Percentiles rank a stretch among this genome's conserved stretches.
phyloP scores from a whole-genome alignment of 1,139 yeast species.

The Suhomyces atakaporum region DNA sequence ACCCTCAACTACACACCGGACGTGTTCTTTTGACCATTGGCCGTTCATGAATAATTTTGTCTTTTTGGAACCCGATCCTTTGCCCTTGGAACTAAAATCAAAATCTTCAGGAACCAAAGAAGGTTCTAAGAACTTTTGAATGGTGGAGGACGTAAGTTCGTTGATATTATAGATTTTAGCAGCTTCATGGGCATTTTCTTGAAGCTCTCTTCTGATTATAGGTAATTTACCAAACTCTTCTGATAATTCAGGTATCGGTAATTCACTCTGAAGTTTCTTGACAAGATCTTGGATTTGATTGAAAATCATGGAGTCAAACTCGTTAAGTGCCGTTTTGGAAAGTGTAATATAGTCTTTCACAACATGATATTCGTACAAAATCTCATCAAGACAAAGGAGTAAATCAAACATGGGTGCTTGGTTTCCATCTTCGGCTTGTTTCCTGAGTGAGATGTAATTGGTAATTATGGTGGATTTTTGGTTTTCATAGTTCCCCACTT shows the following conservation, averaged over 20 bases:
- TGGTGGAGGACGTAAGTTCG: conserved; percentile 9
- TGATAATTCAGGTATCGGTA: conserved; percentile 27
- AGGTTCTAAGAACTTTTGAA: conserved; percentile 2
- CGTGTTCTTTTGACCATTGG: conserved; percentile 15
- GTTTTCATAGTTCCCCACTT: conserved; percentile 24
- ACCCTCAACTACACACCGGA: conserved; percentile 12
- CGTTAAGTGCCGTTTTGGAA: conserved; percentile 12
- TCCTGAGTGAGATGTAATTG: conserved; percentile 20
- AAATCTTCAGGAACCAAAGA: conserved; percentile 2
- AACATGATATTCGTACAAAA: conserved; percentile 26
- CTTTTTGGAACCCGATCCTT: no score
- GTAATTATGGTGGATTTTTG: conserved; percentile 19
- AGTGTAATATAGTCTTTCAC: conserved; percentile 15
- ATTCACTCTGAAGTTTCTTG: conserved; percentile 21
- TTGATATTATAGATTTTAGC: conserved; percentile 22
- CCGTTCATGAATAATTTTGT: conserved; percentile 9
- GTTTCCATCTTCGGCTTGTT: conserved; percentile 13
- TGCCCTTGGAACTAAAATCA: no score
- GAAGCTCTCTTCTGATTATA: conserved; percentile 30
- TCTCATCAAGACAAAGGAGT: conserved; percentile 26
- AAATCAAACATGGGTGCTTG: conserved; percentile 20
- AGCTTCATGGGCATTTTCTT: conserved; percentile 36
- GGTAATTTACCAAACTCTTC: conserved; percentile 25
- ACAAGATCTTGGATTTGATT: conserved; percentile 15
- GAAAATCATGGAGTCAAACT: conserved; percentile 5